Percentiles rank a stretch among this genome's conserved stretches.
Conservation (phyloP, 345 rosid species). For the Acer negundo region DNA sequence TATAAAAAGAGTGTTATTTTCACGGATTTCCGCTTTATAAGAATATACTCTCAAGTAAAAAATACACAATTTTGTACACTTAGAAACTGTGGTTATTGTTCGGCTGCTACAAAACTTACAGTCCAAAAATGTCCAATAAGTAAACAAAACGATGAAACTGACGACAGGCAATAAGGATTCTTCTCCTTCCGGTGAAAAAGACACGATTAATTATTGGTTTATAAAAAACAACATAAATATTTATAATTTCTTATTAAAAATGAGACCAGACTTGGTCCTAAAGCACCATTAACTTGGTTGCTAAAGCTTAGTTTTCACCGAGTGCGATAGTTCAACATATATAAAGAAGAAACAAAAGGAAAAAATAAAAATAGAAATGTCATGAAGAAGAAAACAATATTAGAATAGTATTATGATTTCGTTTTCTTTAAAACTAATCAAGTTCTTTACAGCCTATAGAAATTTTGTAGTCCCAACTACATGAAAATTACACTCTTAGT, state of each 20-base stretch:
- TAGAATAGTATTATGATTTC: not conserved
- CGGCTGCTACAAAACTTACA: too few relatives aligned
- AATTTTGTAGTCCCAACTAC: not conserved
- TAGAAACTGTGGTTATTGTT: too few relatives aligned
- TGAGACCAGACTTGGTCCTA: slow-evolving; percentile 19
- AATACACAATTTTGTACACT: too few relatives aligned
- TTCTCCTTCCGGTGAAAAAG: not conserved
- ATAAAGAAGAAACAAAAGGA: not conserved
- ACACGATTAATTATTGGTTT: not conserved
- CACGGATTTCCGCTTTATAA: too few relatives aligned
- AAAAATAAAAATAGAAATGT: not conserved
- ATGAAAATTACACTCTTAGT: too few relatives aligned
- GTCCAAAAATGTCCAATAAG: too few relatives aligned
- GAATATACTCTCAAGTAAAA: too few relatives aligned
- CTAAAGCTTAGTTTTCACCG: slow-evolving; percentile 31
- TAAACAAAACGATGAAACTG: too few relatives aligned
- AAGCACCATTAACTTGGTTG: slow-evolving; percentile 32
- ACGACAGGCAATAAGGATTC: not conserved
- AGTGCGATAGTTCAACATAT: slow-evolving; percentile 39
- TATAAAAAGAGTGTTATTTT: too few relatives aligned
- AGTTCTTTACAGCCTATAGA: not conserved
- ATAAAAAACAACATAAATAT: not conserved
- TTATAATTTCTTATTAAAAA: not conserved
- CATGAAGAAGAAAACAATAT: slow-evolving; percentile 6
- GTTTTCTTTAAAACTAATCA: slow-evolving; percentile 6